Conservation (phyloP, 345 rosid genomes). For the Bretschneidera sinensis region DNA sequence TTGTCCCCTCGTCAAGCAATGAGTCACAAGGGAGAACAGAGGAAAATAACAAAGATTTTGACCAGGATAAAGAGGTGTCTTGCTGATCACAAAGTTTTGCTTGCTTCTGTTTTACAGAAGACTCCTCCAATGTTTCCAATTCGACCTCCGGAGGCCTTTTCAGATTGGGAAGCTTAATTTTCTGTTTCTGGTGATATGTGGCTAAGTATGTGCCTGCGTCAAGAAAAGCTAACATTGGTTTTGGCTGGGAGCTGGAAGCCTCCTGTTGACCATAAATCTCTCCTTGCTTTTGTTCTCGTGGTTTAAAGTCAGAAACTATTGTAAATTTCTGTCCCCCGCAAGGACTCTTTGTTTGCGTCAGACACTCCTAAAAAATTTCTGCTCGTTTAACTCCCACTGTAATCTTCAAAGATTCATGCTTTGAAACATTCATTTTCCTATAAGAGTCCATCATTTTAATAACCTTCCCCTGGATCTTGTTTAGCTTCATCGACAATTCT, state of each 20-base stretch:
- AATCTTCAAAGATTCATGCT: not conserved
- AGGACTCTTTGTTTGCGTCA: not conserved
- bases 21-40: not conserved
- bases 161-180: slow-evolving; percentile 3
- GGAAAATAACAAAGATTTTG: not conserved
- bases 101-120: not conserved
- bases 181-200: not conserved
- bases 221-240: slow-evolving; percentile 1
- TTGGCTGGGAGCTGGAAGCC: not conserved
- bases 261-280: slow-evolving; percentile 2
- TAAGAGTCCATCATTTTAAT: slow-evolving; percentile 6
- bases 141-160: slow-evolving; percentile 13
- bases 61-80: not conserved
- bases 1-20: not conserved
- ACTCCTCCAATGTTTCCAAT: slow-evolving; percentile 9
- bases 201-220: not conserved
- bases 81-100: slow-evolving; percentile 12
- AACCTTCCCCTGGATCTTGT: slow-evolving; percentile 4
- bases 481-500: slow-evolving; percentile 12
- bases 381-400: not conserved
- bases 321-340: not conserved
- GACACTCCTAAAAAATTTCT: not conserved
- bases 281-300: not conserved
- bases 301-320: not conserved
- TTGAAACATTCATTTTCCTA: not conserved